Percentiles rank a stretch among this genome's conserved stretches.
phyloP scores from a whole-genome alignment of 1,284 basidiomycete species.

The Ganoderma sinense region DNA sequence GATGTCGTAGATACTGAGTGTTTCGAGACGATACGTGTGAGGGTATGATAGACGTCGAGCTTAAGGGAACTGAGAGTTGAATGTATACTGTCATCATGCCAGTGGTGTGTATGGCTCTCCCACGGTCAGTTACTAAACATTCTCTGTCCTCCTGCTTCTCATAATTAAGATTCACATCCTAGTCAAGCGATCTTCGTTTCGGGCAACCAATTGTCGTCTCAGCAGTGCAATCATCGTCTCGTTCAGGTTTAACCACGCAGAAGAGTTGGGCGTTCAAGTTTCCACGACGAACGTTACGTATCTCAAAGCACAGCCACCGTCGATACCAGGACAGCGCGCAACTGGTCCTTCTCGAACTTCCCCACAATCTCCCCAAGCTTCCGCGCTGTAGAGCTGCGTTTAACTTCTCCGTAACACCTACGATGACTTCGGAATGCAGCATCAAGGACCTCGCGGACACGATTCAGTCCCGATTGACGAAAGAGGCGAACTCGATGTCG shows the following conservation, averaged over 20 bases:
- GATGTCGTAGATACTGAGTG: too few species aligned
- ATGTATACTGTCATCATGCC: too few species aligned
- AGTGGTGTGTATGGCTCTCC: too few species aligned
- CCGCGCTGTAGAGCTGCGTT: background rate
- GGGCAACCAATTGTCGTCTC: background rate
- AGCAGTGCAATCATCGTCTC: background rate
- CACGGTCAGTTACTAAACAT: too few species aligned
- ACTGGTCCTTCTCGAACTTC: background rate
- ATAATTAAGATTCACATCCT: too few species aligned
- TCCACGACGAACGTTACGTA: background rate
- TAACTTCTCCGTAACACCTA: background rate
- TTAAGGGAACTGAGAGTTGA: too few species aligned
- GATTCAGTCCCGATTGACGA: background rate
- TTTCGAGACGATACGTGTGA: too few species aligned
- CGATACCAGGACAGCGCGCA: background rate
- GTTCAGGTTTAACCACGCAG: background rate
- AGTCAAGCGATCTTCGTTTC: too few species aligned
- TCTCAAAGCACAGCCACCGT: background rate
- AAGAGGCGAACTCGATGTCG: background rate
- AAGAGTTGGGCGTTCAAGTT: background rate
- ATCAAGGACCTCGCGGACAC: background rate
- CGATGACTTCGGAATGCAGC: background rate
- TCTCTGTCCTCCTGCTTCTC: too few species aligned
- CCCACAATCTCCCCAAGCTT: background rate
- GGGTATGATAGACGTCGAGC: too few species aligned